These are phyloP conservation scores for Sanghuangporus weigelae DNA, from an alignment of 1,284 basidiomycete species.

Conservation along the genomic window DNA sequence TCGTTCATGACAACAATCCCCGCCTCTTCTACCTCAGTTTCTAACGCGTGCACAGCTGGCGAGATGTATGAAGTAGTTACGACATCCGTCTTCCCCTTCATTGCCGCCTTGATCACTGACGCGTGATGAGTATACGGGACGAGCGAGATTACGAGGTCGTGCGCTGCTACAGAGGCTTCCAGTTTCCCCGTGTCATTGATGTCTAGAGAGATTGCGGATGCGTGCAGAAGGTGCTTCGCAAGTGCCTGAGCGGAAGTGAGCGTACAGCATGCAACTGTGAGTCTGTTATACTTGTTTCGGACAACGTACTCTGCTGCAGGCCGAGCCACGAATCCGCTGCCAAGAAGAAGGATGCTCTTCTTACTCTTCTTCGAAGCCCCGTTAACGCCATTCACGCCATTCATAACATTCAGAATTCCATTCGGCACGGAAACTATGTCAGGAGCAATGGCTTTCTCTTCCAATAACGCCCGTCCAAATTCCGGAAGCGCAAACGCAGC, in stretches of 20 bases:
- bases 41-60: constrained; percentile 86
- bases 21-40: constrained; percentile 79
- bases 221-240: constrained; percentile 60
- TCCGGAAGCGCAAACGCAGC: constrained; percentile 90
- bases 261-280: constrained; percentile 90
- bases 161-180: constrained; percentile 74
- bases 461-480: constrained; percentile 75
- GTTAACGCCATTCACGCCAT: not conserved
- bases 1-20: constrained; percentile 99
- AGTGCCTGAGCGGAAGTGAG: constrained; percentile 71
- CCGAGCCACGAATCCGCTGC: constrained; percentile 91
- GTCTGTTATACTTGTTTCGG: constrained; percentile 73
- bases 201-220: constrained; percentile 79
- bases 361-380: constrained; percentile 27
- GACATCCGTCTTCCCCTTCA: constrained; percentile 92
- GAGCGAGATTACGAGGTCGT: constrained; percentile 94
- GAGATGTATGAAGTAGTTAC: constrained; percentile 96
- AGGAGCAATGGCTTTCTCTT: constrained; percentile 64
- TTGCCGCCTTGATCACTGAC: constrained; percentile 90
- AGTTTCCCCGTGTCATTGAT: constrained; percentile 73
- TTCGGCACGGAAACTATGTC: constrained; percentile 35
- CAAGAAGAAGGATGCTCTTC: constrained; percentile 86
- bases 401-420: no score
- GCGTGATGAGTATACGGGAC: constrained; percentile 96
- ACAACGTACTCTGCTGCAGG: constrained; percentile 94